Conservation (phyloP, 495 filamentous ascomycete species). For the Gamarada debralockiae region DNA sequence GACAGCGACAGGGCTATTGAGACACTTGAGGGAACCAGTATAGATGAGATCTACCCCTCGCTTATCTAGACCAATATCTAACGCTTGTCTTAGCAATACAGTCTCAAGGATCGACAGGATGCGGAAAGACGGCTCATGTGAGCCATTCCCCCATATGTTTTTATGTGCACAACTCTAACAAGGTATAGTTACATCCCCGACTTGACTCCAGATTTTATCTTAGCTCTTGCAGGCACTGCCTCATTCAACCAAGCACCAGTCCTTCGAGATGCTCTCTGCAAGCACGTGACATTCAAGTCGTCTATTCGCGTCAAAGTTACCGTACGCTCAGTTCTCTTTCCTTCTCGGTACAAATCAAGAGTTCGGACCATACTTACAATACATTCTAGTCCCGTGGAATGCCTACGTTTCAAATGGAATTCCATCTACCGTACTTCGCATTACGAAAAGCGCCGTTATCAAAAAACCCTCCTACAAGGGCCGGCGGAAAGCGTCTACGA, state of each 20-base stretch:
- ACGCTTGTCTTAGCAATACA: slow-evolving; percentile 1
- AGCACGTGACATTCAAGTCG: background rate
- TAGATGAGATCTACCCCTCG: background rate
- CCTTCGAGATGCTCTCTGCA: slow-evolving; percentile 7
- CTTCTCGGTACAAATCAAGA: too few relatives aligned
- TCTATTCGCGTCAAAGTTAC: slow-evolving; percentile 1
- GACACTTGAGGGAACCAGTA: background rate
- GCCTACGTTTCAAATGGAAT: slow-evolving; percentile 5
- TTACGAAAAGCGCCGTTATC: background rate
- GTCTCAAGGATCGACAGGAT: background rate
- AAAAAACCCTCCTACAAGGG: background rate
- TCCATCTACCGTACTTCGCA: slow-evolving; percentile 4
- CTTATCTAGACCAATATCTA: slow-evolving; percentile 1
- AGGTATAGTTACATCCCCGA: slow-evolving; percentile 3
- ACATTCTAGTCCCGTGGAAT: slow-evolving; percentile 1
- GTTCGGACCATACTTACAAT: too few relatives aligned
- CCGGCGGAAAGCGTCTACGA: background rate
- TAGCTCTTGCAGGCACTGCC: slow-evolving; percentile 1
- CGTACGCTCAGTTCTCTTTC: slow-evolving; percentile 1
- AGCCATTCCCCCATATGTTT: background rate
- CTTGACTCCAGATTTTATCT: slow-evolving; percentile 7
- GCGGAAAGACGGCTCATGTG: slow-evolving; percentile 3
- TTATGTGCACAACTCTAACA: slow-evolving; percentile 1
- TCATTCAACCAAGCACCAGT: background rate
- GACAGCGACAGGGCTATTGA: background rate